phyloP scores from a whole-genome alignment of 805 yeast genomes.

The Schwanniomyces occidentalis region DNA sequence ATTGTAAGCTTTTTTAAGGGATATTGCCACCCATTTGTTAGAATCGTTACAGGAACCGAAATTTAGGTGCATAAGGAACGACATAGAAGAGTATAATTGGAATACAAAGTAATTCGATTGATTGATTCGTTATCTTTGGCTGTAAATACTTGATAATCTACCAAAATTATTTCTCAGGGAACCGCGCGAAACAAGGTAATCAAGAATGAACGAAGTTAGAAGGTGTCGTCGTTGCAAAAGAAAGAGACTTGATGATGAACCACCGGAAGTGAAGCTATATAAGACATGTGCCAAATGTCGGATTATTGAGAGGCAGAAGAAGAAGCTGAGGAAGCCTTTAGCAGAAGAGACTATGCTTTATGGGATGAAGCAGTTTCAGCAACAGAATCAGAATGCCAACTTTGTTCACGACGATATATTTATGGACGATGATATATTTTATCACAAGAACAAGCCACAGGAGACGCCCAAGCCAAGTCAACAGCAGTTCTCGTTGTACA shows the following conservation, averaged over 20 bases:
- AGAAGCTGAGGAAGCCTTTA: slow-evolving; percentile 45
- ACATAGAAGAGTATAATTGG: no score
- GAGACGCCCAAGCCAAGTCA: slow-evolving; percentile 6
- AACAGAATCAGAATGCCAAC: slow-evolving; percentile 31
- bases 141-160: no score
- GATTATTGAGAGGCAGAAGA: slow-evolving; percentile 50
- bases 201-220: slow-evolving; percentile 22
- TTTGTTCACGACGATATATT: slow-evolving; percentile 18
- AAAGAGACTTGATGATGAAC: slow-evolving; percentile 55
- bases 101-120: no score
- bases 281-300: slow-evolving; percentile 61
- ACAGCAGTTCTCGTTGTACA: slow-evolving; percentile 12
- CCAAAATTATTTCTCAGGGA: no score
- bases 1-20: no score
- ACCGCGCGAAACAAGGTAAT: neutral
- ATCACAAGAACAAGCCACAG: slow-evolving; percentile 2
- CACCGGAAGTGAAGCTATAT: slow-evolving; percentile 55
- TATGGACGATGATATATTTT: slow-evolving; percentile 18
- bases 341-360: slow-evolving; percentile 48
- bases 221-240: slow-evolving; percentile 59
- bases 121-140: no score
- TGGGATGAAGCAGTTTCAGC: slow-evolving; percentile 46
- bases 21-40: no score
- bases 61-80: no score
- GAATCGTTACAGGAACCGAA: no score